Evolutionary conservation across 1,139 yeast species (phyloP), one percentile per base, ranked within the genome.

Genomic region (Meyerozyma athensensis): DNA sequence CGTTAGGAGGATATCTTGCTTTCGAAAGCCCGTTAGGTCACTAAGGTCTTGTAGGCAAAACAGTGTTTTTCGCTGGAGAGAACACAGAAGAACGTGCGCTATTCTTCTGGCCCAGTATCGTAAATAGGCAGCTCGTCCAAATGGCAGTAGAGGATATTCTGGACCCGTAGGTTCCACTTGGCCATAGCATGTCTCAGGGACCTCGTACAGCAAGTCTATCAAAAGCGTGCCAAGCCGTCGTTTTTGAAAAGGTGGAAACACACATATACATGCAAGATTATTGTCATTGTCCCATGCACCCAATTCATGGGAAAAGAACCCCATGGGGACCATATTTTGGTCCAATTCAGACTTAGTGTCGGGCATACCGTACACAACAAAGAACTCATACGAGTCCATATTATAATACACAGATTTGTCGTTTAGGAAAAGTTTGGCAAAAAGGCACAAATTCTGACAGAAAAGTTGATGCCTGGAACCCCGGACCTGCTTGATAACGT

Each of bases 201-300:
- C 56, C 19, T 74, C 79, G 53, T 90, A 92, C 39, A 94, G 87
- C 48, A 87, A 86, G 42, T 86, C 90, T 21, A 92, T 86, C 33
- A 92, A 56, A 12, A 86, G 64, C 4, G 86, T 77, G 0, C 98
- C 98, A 26, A 90, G 59, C 17, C 79, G 82, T 28, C 75, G 72
- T 40, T 87, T 68, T 54, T 92, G 98, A 54, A 79, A 92, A 1
- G 96, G 97, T 0, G 98, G 98, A 45, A 92, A 86, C 4, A 87
- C 78, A 48, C 95, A 72, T 18, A 92, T 85, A 54, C 97, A 92
- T 1, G 97, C 96, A 36, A 92, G 64, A 54, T 92, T 92, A 53
- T 63, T 68, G 43, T 89, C 86, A 39, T 77, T 74, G 39, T 86
- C 94, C 78, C 90, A 86, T 0, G 96, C 81, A 1, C 84, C 68